Percentiles rank a stretch among this genome's conserved stretches.
Conservation (phyloP, 306 rosid species). For the Lithocarpus polystachyus region DNA sequence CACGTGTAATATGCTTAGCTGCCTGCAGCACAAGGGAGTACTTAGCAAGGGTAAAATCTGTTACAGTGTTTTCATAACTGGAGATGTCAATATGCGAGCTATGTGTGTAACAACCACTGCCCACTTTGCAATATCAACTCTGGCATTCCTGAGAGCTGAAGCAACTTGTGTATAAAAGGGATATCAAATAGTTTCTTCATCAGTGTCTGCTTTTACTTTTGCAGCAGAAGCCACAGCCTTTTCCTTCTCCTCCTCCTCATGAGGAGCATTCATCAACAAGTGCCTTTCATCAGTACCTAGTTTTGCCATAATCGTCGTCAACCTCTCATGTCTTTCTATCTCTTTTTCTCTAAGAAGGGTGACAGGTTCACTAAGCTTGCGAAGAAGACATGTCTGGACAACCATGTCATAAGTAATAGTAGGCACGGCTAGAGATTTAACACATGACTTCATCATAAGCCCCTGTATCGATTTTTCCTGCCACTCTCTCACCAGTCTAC, state of each 20-base stretch:
- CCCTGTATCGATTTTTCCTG: too few species aligned
- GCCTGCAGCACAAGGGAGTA: constrained; percentile 38
- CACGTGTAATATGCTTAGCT: too few species aligned
- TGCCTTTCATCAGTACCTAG: constrained; percentile 71
- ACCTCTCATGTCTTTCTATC: constrained; percentile 87
- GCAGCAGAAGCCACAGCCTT: constrained; percentile 66
- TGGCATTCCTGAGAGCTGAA: constrained; percentile 60
- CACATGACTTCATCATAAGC: constrained; percentile 71
- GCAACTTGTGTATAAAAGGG: constrained; percentile 89
- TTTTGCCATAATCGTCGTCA: constrained; percentile 63
- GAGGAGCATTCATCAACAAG: constrained; percentile 68
- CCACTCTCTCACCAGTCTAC: not conserved
- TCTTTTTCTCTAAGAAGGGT: constrained; percentile 88
- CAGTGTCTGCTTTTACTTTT: constrained; percentile 35
- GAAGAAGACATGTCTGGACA: constrained; percentile 70
- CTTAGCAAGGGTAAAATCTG: too few species aligned
- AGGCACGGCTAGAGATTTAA: constrained; percentile 83
- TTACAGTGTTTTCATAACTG: too few species aligned
- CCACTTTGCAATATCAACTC: constrained; percentile 61
- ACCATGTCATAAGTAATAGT: constrained; percentile 71
- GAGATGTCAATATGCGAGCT: too few species aligned
- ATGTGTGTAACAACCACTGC: too few species aligned
- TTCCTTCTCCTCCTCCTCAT: constrained; percentile 52
- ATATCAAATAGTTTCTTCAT: constrained; percentile 64
- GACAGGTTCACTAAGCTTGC: constrained; percentile 82